These are phyloP conservation scores for Boletus vinaceobasis DNA, from an alignment of 768 basidiomycete genomes.

Conservation along the genomic window DNA sequence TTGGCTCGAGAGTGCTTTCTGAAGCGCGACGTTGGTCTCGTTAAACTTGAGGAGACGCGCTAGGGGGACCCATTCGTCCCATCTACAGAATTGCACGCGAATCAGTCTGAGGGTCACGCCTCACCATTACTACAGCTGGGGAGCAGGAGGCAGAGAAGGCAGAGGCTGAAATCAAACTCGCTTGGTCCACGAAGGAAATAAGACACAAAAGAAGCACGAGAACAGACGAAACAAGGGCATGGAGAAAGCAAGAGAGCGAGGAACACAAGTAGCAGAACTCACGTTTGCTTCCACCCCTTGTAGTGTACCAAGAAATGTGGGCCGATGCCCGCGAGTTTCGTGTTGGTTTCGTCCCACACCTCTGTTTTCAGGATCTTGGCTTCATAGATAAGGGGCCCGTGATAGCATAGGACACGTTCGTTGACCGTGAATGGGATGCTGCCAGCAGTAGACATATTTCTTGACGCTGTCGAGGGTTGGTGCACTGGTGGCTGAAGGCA, in stretches of 20 bases:
- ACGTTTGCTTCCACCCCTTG: constrained; percentile 99
- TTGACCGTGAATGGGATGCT: constrained; percentile 46
- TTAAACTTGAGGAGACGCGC: constrained; percentile 79
- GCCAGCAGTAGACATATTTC: constrained; percentile 11
- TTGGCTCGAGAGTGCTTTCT: constrained; percentile 60
- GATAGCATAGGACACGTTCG: constrained; percentile 90
- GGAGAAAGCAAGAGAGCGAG: not conserved
- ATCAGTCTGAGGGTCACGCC: not conserved
- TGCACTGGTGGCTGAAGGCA: not conserved
- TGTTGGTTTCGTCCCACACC: constrained; percentile 60
- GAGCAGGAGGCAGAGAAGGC: not conserved
- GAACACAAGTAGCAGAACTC: constrained; percentile 23
- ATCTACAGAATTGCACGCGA: not conserved
- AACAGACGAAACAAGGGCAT: not conserved
- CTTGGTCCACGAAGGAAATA: not conserved
- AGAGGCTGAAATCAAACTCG: not conserved
- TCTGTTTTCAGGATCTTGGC: constrained; percentile 82
- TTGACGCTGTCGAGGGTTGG: not conserved
- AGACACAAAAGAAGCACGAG: not conserved
- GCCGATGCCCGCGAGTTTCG: constrained; percentile 59
- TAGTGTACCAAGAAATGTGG: constrained; percentile 95
- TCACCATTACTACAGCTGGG: not conserved
- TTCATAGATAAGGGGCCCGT: constrained; percentile 93
- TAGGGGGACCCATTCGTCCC: constrained; percentile 69
- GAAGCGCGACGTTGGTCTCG: constrained; percentile 73